These are phyloP conservation scores for Gomphus sp. DNA, from an alignment of 1,284 basidiomycete genomes.

Conservation along the genomic window DNA sequence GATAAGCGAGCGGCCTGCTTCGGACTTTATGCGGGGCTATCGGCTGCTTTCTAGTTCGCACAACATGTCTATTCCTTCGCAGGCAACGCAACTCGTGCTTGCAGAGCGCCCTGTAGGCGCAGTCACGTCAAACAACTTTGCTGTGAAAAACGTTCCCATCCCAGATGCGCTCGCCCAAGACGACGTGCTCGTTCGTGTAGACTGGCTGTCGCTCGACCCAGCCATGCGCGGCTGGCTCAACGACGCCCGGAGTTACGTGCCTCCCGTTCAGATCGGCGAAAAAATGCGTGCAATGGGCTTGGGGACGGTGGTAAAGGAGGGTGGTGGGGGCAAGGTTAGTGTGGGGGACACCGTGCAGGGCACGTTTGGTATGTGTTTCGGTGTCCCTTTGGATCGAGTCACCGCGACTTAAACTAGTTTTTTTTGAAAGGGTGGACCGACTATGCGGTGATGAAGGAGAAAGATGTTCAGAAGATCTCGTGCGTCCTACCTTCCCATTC, in stretches of 20 bases:
- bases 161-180: constrained; percentile 40
- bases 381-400: no score
- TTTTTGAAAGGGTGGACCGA: constrained; percentile 82
- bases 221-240: constrained; percentile 81
- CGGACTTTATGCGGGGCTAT: no score
- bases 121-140: constrained; percentile 63
- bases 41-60: background rate
- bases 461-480: constrained; percentile 42
- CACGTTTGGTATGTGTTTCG: constrained; percentile 37
- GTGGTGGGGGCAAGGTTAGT: constrained; percentile 27
- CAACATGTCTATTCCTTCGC: constrained; percentile 4
- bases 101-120: constrained; percentile 59
- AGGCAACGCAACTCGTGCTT: constrained; percentile 54
- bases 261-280: constrained; percentile 69
- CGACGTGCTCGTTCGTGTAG: constrained; percentile 58
- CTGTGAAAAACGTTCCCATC: constrained; percentile 34
- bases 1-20: no score
- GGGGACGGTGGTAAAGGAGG: constrained; percentile 48
- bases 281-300: constrained; percentile 72
- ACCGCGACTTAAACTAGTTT: no score
- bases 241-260: constrained; percentile 49
- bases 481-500: constrained; percentile 21
- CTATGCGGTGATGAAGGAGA: constrained; percentile 56
- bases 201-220: constrained; percentile 74
- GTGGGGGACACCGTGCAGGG: constrained; percentile 64